These are phyloP conservation scores for Rhodofomes roseus DNA, from an alignment of 1,284 basidiomycete species.

Conservation along the genomic window DNA sequence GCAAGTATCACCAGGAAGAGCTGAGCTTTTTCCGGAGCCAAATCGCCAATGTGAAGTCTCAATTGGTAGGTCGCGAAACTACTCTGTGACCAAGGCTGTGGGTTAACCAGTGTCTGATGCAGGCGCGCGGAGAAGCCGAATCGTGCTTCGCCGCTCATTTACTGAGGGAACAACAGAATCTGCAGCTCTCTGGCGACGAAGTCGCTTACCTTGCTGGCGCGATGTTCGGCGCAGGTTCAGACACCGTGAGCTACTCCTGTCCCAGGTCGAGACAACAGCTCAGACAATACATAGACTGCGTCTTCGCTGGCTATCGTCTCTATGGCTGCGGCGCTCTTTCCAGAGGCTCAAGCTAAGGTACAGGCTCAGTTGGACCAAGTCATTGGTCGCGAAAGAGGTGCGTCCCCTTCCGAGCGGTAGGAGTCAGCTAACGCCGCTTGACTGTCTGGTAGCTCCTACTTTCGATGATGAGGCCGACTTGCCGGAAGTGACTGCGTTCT, in stretches of 20 bases:
- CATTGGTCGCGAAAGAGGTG: slow-evolving; percentile 48
- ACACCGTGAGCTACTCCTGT: slow-evolving; percentile 37
- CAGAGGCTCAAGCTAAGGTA: slow-evolving; percentile 49
- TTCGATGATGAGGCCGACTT: neutral
- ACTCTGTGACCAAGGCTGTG: neutral
- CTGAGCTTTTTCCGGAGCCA: slow-evolving; percentile 47
- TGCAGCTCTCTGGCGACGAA: slow-evolving; percentile 49
- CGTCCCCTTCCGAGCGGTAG: neutral
- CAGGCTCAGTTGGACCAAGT: slow-evolving; percentile 59
- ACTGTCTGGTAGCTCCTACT: neutral
- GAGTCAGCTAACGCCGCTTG: neutral
- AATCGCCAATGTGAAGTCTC: slow-evolving; percentile 27
- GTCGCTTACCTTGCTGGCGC: slow-evolving; percentile 58
- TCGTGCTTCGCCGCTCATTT: slow-evolving; percentile 55
- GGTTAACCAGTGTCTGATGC: neutral
- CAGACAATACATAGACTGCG: slow-evolving; percentile 35
- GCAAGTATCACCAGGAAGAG: slow-evolving; percentile 53
- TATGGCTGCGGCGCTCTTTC: slow-evolving; percentile 62
- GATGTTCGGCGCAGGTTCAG: slow-evolving; percentile 63
- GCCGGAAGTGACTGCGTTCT: neutral
- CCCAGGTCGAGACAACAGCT: neutral
- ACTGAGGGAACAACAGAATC: slow-evolving; percentile 45
- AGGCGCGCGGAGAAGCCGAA: slow-evolving; percentile 35
- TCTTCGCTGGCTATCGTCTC: slow-evolving; percentile 40
- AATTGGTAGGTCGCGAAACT: slow-evolving; percentile 33